Base-by-base conservation (phyloP, 305 asterid species). In the Fraxinus nigra region DNA sequence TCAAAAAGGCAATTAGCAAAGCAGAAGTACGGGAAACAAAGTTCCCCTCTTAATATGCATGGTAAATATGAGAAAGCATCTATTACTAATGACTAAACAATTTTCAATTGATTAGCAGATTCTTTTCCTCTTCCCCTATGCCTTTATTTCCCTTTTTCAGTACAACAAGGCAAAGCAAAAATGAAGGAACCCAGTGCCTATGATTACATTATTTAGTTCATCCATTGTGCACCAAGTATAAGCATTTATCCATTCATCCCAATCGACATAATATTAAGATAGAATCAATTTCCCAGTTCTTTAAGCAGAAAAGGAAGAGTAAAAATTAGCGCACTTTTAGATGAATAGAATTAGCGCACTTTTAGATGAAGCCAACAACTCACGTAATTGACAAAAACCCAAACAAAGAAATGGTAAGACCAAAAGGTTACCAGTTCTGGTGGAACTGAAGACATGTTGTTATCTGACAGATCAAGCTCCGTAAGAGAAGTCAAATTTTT, bases 391-490 rank as follows among this genome's bases (percentile, higher is more conserved):
- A 82, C 1, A 72, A 30, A 78, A 79, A 43, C 78, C 72, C 26
- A 70, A 80, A 48, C 33, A 22, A 40, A 34, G 70, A 69, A 82
- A 70, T 30, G 40, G 24, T 81, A 43, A 77, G 70, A 63, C 38
- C 51, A 34, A 56, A 40, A 75, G 43, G 77, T 65, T 56, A 96
- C 99, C 94, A 96, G 88, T 78, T 90, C 91, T 24, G 99, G 94
- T 46, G 99, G 97, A 86, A 94, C 93, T 38, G 91, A 85, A 79
- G 95, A 87, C 84, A 94, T 88, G 80, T 93, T 90, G 87, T 96
- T 96, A 90, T 96, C 96, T 69, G 98, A 93, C 51, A 96, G 85
- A 88, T 88, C 89, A 78, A 96, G 98, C 89, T 94, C 97, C 10
- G 89, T 51, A 75, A 96, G 96, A 84, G 94, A 89, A 67, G 91